These are phyloP conservation scores for Epichloe scottii DNA, from an alignment of 2,329 filamentous ascomycete species.

Conservation along the genomic window DNA sequence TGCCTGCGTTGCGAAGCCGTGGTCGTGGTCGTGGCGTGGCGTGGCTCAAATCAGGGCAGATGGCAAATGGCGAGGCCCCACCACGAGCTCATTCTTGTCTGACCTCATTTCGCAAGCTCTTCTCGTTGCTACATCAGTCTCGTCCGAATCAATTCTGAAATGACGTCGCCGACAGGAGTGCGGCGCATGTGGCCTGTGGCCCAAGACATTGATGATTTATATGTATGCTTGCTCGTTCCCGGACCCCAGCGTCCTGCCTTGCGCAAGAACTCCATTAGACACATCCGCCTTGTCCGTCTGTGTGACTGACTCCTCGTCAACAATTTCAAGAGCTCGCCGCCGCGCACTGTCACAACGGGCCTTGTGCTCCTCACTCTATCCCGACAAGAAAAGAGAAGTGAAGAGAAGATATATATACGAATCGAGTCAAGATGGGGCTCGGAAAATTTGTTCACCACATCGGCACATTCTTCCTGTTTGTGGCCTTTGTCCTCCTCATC, in stretches of 20 bases:
- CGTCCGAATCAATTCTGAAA: not conserved
- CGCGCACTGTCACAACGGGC: too few species aligned
- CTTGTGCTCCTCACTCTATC: not conserved
- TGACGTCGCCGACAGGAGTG: not conserved
- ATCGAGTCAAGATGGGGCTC: constrained; percentile 26
- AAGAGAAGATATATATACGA: not conserved
- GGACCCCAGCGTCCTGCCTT: not conserved
- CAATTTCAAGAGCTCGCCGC: too few species aligned
- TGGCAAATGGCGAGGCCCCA: too few species aligned
- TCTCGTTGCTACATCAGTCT: too few species aligned
- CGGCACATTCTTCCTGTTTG: constrained; percentile 44
- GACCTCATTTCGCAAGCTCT: too few species aligned
- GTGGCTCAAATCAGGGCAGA: constrained; percentile 2
- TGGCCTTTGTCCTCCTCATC: constrained; percentile 41
- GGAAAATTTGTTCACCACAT: constrained; percentile 42
- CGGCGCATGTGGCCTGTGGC: too few species aligned
- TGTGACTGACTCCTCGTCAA: too few species aligned
- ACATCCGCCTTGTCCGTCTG: too few species aligned
- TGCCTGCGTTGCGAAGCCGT: not conserved
- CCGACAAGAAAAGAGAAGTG: not conserved
- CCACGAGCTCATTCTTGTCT: too few species aligned
- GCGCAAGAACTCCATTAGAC: too few species aligned
- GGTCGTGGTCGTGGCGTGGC: not conserved
- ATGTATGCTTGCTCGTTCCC: not conserved
- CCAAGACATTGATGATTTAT: not conserved